Percentiles rank a stretch among this genome's conserved stretches.
Conservation (phyloP, 352 stramenopile genomes). For the Pythium plurisporium region DNA sequence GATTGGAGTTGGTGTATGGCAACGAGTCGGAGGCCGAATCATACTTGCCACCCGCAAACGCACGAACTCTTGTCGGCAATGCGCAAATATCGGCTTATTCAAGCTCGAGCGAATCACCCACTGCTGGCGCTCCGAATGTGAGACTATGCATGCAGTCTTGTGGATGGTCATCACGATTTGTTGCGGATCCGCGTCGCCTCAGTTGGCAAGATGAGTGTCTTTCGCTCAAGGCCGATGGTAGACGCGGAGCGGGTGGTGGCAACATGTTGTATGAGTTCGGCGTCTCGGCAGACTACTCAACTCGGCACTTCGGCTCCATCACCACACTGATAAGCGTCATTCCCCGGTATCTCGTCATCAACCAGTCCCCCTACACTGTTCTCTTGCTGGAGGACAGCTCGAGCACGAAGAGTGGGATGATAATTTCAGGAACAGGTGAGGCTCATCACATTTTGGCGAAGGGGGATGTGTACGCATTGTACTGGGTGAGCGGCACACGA, state of each 20-base stretch:
- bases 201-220: conserved; percentile 86
- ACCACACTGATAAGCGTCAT: conserved; percentile 84
- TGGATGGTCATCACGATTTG: conserved; percentile 70
- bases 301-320: conserved; percentile 74
- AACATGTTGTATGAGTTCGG: conserved; percentile 77
- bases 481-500: conserved; percentile 60
- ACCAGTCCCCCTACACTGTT: conserved; percentile 59
- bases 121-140: conserved; percentile 35
- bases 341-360: conserved; percentile 73
- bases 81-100: conserved; percentile 75
- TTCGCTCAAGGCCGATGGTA: conserved; percentile 32
- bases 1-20: conserved; percentile 66
- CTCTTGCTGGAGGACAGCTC: conserved; percentile 50
- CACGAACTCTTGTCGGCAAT: conserved; percentile 64
- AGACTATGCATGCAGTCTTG: conserved; percentile 50
- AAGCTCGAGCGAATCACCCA: conserved; percentile 25
- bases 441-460: conserved; percentile 68
- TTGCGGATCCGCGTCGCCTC: conserved; percentile 60
- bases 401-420: not conserved
- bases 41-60: conserved; percentile 48
- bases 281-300: conserved; percentile 77
- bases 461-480: conserved; percentile 75
- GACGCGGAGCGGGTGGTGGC: conserved; percentile 14
- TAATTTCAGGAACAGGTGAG: conserved; percentile 28
- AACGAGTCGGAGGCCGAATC: conserved; percentile 57